These are phyloP conservation scores for Starmerella scarabaei DNA, from an alignment of 805 yeast species.

Conservation along the genomic window DNA sequence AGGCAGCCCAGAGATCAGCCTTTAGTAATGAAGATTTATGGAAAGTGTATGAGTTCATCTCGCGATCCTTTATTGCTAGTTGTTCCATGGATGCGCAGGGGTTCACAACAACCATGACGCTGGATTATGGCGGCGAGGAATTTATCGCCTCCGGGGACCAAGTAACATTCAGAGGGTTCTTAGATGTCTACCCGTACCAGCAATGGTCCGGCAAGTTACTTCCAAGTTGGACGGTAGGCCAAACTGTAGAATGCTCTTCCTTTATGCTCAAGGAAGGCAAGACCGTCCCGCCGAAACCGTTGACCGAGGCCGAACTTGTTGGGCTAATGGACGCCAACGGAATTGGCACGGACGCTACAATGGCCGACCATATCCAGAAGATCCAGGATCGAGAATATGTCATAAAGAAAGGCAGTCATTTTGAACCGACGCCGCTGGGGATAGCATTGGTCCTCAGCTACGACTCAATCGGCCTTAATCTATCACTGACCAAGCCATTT, in stretches of 20 bases:
- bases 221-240: constrained; percentile 51
- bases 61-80: constrained; percentile 76
- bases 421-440: constrained; percentile 75
- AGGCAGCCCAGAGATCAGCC: constrained; percentile 15
- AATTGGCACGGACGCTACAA: constrained; percentile 97
- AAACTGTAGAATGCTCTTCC: constrained; percentile 40
- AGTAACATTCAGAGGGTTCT: constrained; percentile 60
- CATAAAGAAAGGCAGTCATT: constrained; percentile 27
- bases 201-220: constrained; percentile 57
- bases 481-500: constrained; percentile 77
- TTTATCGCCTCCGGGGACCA: constrained; percentile 64
- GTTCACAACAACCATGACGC: constrained; percentile 42
- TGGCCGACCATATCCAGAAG: constrained; percentile 92
- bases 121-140: constrained; percentile 67
- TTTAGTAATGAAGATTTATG: constrained; percentile 33
- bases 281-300: constrained; percentile 66
- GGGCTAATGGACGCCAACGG: constrained; percentile 94
- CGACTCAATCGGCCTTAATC: constrained; percentile 61
- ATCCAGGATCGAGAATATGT: constrained; percentile 58
- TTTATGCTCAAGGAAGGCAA: constrained; percentile 58
- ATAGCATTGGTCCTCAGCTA: constrained; percentile 81
- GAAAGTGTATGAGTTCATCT: constrained; percentile 74
- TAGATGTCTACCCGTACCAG: constrained; percentile 67
- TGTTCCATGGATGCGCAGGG: constrained; percentile 90
- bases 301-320: constrained; percentile 88